Conservation (phyloP, 441 rosid species). For the Croton setiger region DNA sequence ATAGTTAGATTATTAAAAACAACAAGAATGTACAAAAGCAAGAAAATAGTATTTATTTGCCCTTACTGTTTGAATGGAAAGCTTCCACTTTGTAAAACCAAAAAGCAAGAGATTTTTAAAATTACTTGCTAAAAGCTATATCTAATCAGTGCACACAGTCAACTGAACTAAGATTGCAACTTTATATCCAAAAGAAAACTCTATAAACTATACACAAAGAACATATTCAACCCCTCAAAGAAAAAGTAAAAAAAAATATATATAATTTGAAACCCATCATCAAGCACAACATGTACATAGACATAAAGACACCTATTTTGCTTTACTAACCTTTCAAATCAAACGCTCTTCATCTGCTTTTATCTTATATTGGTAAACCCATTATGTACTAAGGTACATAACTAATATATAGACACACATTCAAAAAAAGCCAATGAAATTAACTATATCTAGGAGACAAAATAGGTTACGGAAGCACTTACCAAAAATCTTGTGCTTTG, state of each 20-base stretch:
- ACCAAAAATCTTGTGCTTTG: constrained; percentile 48
- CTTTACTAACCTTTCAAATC: constrained; percentile 18
- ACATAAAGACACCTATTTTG: constrained; percentile 6
- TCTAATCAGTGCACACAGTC: constrained; percentile 1
- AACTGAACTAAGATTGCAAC: constrained; percentile 1
- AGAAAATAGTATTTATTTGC: not conserved
- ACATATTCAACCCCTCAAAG: not conserved
- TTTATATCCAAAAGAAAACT: constrained; percentile 8
- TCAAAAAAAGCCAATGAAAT: constrained; percentile 4
- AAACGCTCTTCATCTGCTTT: not conserved
- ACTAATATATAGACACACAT: constrained; percentile 7
- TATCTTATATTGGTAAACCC: not conserved
- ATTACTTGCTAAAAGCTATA: not conserved
- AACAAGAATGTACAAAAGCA: not conserved
- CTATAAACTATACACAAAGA: not conserved
- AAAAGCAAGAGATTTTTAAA: not conserved
- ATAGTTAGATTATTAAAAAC: not conserved
- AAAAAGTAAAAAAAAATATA: not conserved
- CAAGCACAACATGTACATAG: not conserved
- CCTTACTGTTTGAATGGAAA: not conserved
- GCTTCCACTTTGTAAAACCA: not conserved
- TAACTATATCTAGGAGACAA: constrained; percentile 22
- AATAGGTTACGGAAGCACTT: constrained; percentile 22
- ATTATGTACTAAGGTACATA: too few species aligned
- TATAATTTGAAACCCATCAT: not conserved